phyloP scores from a whole-genome alignment of 2,329 filamentous ascomycete species.

The Arachnomyces sp. region DNA sequence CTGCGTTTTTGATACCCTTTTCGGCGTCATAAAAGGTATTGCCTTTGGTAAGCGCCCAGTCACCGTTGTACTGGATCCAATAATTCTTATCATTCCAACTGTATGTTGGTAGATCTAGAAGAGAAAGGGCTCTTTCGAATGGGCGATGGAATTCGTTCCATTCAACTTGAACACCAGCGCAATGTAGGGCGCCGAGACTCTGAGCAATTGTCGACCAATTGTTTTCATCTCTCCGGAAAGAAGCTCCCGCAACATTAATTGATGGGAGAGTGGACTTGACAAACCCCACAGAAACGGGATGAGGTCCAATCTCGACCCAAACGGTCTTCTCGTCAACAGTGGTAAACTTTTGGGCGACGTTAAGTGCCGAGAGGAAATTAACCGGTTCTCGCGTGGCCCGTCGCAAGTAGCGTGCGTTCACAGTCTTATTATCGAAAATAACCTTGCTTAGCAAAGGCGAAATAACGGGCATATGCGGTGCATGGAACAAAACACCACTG shows the following conservation, averaged over 20 bases:
- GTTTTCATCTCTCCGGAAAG: conserved; percentile 54
- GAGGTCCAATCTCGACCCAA: conserved; percentile 67
- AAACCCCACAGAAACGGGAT: conserved; percentile 61
- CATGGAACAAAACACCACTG: conserved; percentile 44
- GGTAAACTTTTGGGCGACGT: conserved; percentile 49
- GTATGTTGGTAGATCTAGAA: conserved; percentile 61
- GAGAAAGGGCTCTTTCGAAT: conserved; percentile 49
- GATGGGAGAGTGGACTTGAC: conserved; percentile 55
- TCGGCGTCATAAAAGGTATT: conserved; percentile 10
- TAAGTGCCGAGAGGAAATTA: conserved; percentile 57
- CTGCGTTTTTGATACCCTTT: conserved; percentile 1
- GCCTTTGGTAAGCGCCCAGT: conserved; percentile 40
- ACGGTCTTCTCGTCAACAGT: conserved; percentile 57
- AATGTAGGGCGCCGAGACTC: conserved; percentile 53
- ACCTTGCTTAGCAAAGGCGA: conserved; percentile 59
- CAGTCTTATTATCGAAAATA: conserved; percentile 47
- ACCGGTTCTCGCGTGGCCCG: conserved; percentile 60
- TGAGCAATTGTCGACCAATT: conserved; percentile 56
- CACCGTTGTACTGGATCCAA: conserved; percentile 62
- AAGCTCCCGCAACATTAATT: conserved; percentile 48
- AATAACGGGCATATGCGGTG: conserved; percentile 54
- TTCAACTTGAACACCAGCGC: conserved; percentile 54
- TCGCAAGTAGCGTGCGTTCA: conserved; percentile 55
- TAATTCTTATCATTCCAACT: conserved; percentile 64
- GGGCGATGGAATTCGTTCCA: conserved; percentile 63